Percentiles rank a stretch among this genome's conserved stretches.
These are phyloP conservation scores for Flueggea neowawraea DNA, from an alignment of 441 rosid genomes.

Conservation along the genomic window DNA sequence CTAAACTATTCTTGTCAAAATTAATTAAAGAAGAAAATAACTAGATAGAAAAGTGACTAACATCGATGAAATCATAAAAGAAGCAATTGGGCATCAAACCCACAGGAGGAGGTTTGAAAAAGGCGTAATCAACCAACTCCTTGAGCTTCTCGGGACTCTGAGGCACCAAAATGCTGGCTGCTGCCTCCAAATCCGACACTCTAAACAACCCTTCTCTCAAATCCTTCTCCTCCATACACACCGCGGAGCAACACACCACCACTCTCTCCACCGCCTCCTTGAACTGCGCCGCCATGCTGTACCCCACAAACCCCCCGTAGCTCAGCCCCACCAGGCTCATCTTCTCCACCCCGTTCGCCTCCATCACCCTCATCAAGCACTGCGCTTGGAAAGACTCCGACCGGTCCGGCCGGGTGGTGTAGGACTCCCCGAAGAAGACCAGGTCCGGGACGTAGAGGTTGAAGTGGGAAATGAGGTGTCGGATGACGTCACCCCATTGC, in stretches of 20 bases:
- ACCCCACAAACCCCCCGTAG: constrained; percentile 83
- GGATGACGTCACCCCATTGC: too few species aligned
- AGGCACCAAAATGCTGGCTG: constrained; percentile 53
- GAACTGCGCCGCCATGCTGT: constrained; percentile 61
- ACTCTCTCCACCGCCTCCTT: constrained; percentile 53
- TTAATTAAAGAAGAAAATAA: background rate
- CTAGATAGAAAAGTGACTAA: constrained; percentile 17
- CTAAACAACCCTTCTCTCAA: constrained; percentile 52
- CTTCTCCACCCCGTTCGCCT: constrained; percentile 42
- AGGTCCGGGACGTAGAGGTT: too few species aligned
- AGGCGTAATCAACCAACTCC: constrained; percentile 41
- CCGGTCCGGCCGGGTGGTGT: constrained; percentile 63
- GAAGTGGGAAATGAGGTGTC: too few species aligned
- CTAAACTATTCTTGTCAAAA: background rate
- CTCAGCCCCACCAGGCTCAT: constrained; percentile 68
- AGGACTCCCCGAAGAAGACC: constrained; percentile 78
- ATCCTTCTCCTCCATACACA: constrained; percentile 83
- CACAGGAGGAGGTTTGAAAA: constrained; percentile 41
- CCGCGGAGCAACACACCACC: constrained; percentile 64
- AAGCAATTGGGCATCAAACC: constrained; percentile 51
- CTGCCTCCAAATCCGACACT: constrained; percentile 62
- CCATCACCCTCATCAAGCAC: constrained; percentile 59
- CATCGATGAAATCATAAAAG: constrained; percentile 59
- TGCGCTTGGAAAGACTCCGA: constrained; percentile 71
- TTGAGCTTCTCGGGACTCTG: constrained; percentile 45